Conservation (phyloP, 352 stramenopile species). For the Globisporangium okanoganense region DNA sequence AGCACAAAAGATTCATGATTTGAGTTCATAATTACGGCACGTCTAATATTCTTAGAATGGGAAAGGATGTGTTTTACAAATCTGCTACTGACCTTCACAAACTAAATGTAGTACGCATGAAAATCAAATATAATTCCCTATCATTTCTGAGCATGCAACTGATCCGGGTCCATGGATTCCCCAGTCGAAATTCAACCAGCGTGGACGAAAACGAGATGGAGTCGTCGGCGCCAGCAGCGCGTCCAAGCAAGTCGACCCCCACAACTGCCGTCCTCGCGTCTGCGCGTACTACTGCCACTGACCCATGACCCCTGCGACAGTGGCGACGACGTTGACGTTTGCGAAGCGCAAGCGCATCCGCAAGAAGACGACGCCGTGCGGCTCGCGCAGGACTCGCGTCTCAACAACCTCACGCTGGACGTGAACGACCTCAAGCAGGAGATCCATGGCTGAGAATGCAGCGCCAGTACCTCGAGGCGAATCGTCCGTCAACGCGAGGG, state of each 20-base stretch:
- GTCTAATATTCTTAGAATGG: not conserved
- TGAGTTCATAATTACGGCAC: not conserved
- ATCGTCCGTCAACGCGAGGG: not conserved
- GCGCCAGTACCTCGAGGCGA: constrained; percentile 1
- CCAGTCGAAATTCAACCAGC: not conserved
- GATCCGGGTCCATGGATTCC: too few species aligned
- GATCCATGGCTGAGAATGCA: constrained; percentile 12
- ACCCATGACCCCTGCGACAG: not conserved
- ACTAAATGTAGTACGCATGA: too few species aligned
- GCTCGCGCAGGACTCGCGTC: constrained; percentile 2
- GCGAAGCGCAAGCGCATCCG: constrained; percentile 6
- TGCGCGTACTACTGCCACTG: not conserved
- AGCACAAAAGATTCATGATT: not conserved
- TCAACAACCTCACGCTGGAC: constrained; percentile 27
- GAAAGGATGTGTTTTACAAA: not conserved
- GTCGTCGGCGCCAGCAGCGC: not conserved
- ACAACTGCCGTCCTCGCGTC: not conserved
- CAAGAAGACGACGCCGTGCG: constrained; percentile 8
- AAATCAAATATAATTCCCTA: too few species aligned
- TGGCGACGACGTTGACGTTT: constrained; percentile 3
- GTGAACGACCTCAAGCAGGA: constrained; percentile 30
- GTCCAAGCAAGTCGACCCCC: not conserved
- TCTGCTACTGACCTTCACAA: too few species aligned
- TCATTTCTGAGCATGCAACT: too few species aligned
- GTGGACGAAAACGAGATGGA: not conserved